Evolutionary conservation across 2,329 filamentous ascomycete genomes (phyloP).

Genomic region (Pseudogymnoascus pannorum): DNA sequence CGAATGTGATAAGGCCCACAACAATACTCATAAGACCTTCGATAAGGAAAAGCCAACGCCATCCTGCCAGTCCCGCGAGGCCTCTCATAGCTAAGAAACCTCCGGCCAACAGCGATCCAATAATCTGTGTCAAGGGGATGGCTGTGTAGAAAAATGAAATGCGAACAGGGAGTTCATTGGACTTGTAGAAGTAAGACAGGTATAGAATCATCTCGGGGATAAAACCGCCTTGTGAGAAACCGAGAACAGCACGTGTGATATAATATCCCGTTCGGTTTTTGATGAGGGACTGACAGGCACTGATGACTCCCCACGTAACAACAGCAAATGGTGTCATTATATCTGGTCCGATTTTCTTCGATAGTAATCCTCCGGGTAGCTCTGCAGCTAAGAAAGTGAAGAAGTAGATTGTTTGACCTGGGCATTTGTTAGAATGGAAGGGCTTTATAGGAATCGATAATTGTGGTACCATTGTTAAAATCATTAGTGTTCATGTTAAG

Average conservation of each 20-base stretch:
- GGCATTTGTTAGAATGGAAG: background rate
- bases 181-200: conserved; percentile 17
- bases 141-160: conserved; percentile 16
- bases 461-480: conserved; percentile 37
- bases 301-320: conserved; percentile 40
- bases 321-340: conserved; percentile 43
- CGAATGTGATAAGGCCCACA: conserved; percentile 43
- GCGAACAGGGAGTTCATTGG: conserved; percentile 16
- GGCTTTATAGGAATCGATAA: background rate
- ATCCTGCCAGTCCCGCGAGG: conserved; percentile 43
- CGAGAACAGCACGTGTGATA: conserved; percentile 12
- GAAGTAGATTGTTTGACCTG: conserved; percentile 42
- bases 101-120: conserved; percentile 48
- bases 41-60: conserved; percentile 45
- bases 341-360: conserved; percentile 45
- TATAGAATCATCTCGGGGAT: conserved; percentile 20
- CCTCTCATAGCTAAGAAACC: conserved; percentile 46
- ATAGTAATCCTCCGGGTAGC: conserved; percentile 52
- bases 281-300: conserved; percentile 37
- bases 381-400: conserved; percentile 48
- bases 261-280: conserved; percentile 12
- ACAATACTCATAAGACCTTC: conserved; percentile 39
- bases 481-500: conserved; percentile 37
- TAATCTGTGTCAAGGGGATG: background rate
- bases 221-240: conserved; percentile 16